These are phyloP conservation scores for Lentinula sp. DNA, from an alignment of 768 basidiomycete genomes.

Conservation along the genomic window DNA sequence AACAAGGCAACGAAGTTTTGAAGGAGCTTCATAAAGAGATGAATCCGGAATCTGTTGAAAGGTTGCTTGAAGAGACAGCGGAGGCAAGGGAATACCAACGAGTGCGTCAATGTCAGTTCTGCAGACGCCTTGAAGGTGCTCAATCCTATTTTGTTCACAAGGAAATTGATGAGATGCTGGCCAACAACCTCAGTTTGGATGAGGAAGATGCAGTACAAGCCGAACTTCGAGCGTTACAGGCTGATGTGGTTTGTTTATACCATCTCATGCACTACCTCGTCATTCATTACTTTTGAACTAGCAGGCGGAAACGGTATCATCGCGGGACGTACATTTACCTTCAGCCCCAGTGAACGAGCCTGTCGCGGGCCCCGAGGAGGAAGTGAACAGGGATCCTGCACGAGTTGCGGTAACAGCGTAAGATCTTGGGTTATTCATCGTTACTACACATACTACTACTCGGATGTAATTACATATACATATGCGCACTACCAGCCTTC, in stretches of 20 bases:
- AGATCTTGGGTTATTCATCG: background rate
- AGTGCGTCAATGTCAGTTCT: constrained; percentile 30
- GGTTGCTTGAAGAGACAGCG: constrained; percentile 83
- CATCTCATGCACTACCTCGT: background rate
- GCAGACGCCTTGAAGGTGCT: background rate
- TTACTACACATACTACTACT: background rate
- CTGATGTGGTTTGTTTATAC: constrained; percentile 41
- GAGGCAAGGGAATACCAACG: constrained; percentile 91
- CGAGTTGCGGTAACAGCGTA: constrained; percentile 29
- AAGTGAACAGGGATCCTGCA: constrained; percentile 8
- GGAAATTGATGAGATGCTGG: constrained; percentile 90
- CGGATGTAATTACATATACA: background rate
- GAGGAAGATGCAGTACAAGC: constrained; percentile 92
- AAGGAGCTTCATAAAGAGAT: constrained; percentile 94
- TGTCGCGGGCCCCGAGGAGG: background rate
- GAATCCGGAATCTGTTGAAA: constrained; percentile 90
- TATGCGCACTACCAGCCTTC: constrained; percentile 58
- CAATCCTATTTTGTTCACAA: constrained; percentile 23
- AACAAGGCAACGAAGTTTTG: constrained; percentile 90
- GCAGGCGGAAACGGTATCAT: constrained; percentile 22
- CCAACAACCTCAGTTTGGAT: constrained; percentile 74
- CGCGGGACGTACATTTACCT: constrained; percentile 39
- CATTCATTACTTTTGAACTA: constrained; percentile 12
- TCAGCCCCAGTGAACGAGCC: constrained; percentile 42
- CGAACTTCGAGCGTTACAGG: constrained; percentile 70